These are phyloP conservation scores for Leccinum incarnatum DNA, from an alignment of 768 basidiomycete genomes.

Conservation along the genomic window DNA sequence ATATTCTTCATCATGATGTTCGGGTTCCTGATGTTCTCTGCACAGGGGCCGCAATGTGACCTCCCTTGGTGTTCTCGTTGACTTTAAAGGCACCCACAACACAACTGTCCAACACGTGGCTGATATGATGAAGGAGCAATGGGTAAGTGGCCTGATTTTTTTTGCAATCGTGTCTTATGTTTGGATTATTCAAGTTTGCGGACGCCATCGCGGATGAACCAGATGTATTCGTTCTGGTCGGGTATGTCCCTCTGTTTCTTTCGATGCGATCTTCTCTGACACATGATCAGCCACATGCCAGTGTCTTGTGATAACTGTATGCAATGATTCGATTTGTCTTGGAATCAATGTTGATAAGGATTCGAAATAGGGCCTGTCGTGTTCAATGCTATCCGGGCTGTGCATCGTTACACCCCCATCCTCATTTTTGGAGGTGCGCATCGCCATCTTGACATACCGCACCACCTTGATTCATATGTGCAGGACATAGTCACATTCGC, in stretches of 20 bases:
- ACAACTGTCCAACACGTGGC: slow-evolving; percentile 73
- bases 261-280: not conserved
- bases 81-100: slow-evolving; percentile 65
- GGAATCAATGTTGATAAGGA: not conserved
- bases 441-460: not conserved
- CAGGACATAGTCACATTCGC: slow-evolving; percentile 50
- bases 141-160: slow-evolving; percentile 43
- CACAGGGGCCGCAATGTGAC: slow-evolving; percentile 62
- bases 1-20: not conserved
- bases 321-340: slow-evolving; percentile 14
- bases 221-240: slow-evolving; percentile 73
- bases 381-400: slow-evolving; percentile 66
- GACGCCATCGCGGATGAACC: slow-evolving; percentile 79
- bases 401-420: slow-evolving; percentile 72
- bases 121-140: slow-evolving; percentile 75
- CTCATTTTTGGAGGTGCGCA: slow-evolving; percentile 70
- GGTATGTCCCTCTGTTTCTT: slow-evolving; percentile 38
- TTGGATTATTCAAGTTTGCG: slow-evolving; percentile 49
- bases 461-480: not conserved
- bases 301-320: slow-evolving; percentile 64
- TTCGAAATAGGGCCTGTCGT: slow-evolving; percentile 59
- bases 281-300: slow-evolving; percentile 73
- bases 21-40: not conserved
- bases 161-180: not conserved
- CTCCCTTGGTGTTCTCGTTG: slow-evolving; percentile 73